Evolutionary conservation across 75 land plant species (phyloP), one percentile per base, ranked within the genome.

Genomic region (Cupressus sempervirens): DNA sequence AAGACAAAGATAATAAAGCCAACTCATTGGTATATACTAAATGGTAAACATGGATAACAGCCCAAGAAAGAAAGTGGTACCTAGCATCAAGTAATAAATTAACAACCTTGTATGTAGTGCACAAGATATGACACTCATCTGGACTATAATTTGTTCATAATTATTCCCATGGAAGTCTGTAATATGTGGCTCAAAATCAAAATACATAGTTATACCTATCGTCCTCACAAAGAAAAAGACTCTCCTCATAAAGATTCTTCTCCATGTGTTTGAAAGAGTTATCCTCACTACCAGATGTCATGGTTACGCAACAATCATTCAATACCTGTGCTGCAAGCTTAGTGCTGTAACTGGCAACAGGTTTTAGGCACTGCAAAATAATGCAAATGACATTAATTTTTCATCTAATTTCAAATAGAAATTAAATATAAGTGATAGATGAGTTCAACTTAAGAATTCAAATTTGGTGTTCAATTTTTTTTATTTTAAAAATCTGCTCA

Each of bases 251-350:
- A 54, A 88, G 95, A 76, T 94, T 93, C 82, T 90, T 93, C 16
- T 92, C 89, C 94, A 93, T 93, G 81, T 94, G 93, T 81, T 93
- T 93, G 67, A 62, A 62, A 43, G 96, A 94, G 84, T 93, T 93
- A 84, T 93, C 95, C 84, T 93, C 96, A 87, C 93, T 91, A 80
- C 96, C 93, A 81, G 93, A 94, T 70, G 96, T 93, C 80, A 94
- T 91, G 54, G 93, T 89, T 26, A 93, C 92, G 91, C 91, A 94
- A 26, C 84, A 76, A 86, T 94, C 95, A 89, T 94, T 94, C 77
- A 93, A 81, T 52, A 94, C 91, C 65, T 91, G 83, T 70, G 82
- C 86, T 85, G 86, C 96, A 88, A 91, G 89, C 1, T 89, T 86
- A 40, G 95, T 89, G 76, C 93, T 89, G 40, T 91, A 88, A 86